These are phyloP conservation scores for Cryptosporidium canis DNA, from an alignment of 169 alveolate species.

Conservation along the genomic window DNA sequence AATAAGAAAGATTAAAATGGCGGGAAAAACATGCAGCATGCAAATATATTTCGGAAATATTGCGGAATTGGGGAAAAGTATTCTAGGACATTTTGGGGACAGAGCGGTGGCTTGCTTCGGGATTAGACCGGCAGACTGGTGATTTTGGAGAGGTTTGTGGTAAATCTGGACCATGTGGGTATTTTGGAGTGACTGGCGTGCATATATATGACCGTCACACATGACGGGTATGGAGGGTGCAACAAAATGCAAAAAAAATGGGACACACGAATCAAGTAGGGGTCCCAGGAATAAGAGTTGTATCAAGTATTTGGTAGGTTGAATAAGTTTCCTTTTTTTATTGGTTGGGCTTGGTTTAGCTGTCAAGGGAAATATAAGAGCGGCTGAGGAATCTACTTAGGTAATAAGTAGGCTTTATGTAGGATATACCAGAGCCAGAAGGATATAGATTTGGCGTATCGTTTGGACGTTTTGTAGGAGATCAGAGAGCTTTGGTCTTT, in stretches of 20 bases:
- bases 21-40: constrained; percentile 1
- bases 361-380: neutral
- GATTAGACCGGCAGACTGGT: neutral
- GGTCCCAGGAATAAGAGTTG: neutral
- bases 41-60: neutral
- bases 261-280: constrained; percentile 18
- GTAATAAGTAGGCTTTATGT: neutral
- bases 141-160: neutral
- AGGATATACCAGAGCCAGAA: neutral
- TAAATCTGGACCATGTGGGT: neutral
- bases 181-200: constrained; percentile 34
- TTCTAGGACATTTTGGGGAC: neutral
- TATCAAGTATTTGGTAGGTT: neutral
- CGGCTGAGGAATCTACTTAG: neutral
- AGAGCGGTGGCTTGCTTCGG: neutral
- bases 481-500: neutral
- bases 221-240: constrained; percentile 40
- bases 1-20: neutral
- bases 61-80: neutral
- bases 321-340: neutral
- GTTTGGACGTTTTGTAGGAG: neutral
- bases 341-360: neutral
- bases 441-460: neutral
- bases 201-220: neutral
- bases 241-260: neutral